Evolutionary conservation across 2,329 filamentous ascomycete genomes (phyloP).

Genomic region (Xylaria sp.): DNA sequence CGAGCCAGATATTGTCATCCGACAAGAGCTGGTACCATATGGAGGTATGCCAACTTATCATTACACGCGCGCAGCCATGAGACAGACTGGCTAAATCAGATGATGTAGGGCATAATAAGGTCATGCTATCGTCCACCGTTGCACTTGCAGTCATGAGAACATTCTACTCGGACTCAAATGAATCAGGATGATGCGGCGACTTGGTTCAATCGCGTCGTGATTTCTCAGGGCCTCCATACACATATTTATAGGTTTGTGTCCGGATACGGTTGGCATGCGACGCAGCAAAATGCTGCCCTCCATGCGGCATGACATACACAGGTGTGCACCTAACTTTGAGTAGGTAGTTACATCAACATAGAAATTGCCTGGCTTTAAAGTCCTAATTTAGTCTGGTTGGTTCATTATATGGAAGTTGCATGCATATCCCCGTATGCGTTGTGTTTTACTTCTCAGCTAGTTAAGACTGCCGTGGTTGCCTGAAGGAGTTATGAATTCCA

Average conservation of each 20-base stretch:
- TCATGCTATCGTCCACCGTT: constrained; percentile 74
- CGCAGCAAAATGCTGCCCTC: too few species aligned
- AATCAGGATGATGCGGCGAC: constrained; percentile 1
- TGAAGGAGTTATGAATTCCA: too few species aligned
- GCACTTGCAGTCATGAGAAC: constrained; percentile 72
- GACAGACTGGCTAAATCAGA: constrained; percentile 5
- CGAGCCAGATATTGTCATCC: constrained; percentile 60
- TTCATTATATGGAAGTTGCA: too few species aligned
- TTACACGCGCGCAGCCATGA: background rate
- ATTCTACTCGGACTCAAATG: constrained; percentile 58
- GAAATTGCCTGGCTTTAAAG: too few species aligned
- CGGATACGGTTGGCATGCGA: background rate
- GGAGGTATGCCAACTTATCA: constrained; percentile 59
- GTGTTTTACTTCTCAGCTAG: too few species aligned
- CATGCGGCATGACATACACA: too few species aligned
- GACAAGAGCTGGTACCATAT: constrained; percentile 65
- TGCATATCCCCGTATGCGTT: too few species aligned
- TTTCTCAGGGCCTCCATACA: background rate
- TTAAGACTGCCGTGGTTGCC: too few species aligned
- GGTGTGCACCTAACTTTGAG: too few species aligned
- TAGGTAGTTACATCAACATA: too few species aligned
- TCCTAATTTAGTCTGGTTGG: too few species aligned
- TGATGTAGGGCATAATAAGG: constrained; percentile 72
- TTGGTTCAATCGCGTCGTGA: background rate
- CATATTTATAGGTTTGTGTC: background rate